Conservation (phyloP, 1,139 yeast species). For the Zygoascus hellenicus region DNA sequence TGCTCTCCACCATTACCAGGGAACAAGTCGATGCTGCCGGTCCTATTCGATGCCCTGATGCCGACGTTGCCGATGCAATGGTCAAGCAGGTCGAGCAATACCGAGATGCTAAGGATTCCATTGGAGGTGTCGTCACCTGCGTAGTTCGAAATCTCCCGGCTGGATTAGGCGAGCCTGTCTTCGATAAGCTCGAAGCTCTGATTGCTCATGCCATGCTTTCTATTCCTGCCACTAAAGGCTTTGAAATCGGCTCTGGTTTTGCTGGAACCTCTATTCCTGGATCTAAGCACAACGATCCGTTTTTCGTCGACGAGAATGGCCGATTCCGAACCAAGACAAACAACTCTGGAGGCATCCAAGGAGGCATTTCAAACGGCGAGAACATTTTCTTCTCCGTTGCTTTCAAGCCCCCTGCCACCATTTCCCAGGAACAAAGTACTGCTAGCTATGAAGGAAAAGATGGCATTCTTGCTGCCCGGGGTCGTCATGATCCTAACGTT, state of each 20-base stretch:
- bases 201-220: slow-evolving; percentile 98
- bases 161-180: slow-evolving; percentile 96
- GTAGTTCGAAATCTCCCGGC: slow-evolving; percentile 89
- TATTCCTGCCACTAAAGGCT: slow-evolving; percentile 95
- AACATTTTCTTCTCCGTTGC: slow-evolving; percentile 91
- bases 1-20: slow-evolving; percentile 72
- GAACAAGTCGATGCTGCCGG: slow-evolving; percentile 83
- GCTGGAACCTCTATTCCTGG: slow-evolving; percentile 87
- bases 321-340: slow-evolving; percentile 80
- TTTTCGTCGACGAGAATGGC: slow-evolving; percentile 40
- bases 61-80: slow-evolving; percentile 67
- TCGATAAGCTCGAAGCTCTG: slow-evolving; percentile 90
- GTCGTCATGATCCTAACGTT: slow-evolving; percentile 97
- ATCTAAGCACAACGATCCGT: slow-evolving; percentile 88
- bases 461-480: slow-evolving; percentile 90
- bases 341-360: slow-evolving; percentile 96
- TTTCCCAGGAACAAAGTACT: slow-evolving; percentile 86
- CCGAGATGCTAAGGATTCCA: slow-evolving; percentile 84
- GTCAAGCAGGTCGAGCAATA: slow-evolving; percentile 78
- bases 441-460: slow-evolving; percentile 78
- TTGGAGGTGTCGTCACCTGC: slow-evolving; percentile 97
- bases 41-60: slow-evolving; percentile 92
- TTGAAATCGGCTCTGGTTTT: slow-evolving; percentile 95
- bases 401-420: slow-evolving; percentile 97
- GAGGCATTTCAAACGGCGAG: slow-evolving; percentile 96